Evolutionary conservation across 345 rosid species (phyloP).

Genomic region (Sonneratia caseolaris): DNA sequence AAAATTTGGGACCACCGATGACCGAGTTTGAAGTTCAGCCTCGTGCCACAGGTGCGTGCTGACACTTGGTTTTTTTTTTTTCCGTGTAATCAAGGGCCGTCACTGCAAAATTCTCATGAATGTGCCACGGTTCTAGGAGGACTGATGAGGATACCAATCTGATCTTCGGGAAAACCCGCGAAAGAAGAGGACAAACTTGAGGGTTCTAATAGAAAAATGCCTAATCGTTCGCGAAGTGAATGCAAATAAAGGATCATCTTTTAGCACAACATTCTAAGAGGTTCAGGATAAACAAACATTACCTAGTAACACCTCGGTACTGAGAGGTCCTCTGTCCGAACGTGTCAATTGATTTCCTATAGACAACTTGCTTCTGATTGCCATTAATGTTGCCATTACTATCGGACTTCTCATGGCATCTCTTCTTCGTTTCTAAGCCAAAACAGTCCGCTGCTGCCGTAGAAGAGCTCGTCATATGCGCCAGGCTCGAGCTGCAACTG

Average conservation of each 20-base stretch:
- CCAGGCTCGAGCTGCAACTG: slow-evolving; percentile 64
- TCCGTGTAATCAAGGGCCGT: too few relatives aligned
- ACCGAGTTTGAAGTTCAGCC: background rate
- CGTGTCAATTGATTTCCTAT: slow-evolving; percentile 89
- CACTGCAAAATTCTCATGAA: too few relatives aligned
- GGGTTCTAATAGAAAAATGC: too few relatives aligned
- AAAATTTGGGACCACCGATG: background rate
- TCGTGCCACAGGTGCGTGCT: background rate
- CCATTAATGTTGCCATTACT: slow-evolving; percentile 11
- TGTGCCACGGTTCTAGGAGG: too few relatives aligned
- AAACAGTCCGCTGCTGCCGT: slow-evolving; percentile 20
- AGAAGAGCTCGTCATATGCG: slow-evolving; percentile 36
- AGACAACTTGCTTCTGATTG: slow-evolving; percentile 69
- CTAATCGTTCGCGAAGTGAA: too few relatives aligned
- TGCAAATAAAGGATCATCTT: too few relatives aligned
- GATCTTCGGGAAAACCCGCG: too few relatives aligned
- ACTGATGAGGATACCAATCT: too few relatives aligned
- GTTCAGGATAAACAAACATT: too few relatives aligned
- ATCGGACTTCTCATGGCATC: slow-evolving; percentile 44
- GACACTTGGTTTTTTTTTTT: too few relatives aligned
- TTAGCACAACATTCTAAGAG: too few relatives aligned
- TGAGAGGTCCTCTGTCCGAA: slow-evolving; percentile 98
- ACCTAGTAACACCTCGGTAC: slow-evolving; percentile 97
- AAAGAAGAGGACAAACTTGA: too few relatives aligned
- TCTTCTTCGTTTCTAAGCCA: slow-evolving; percentile 65